Evolutionary conservation across 2,329 filamentous ascomycete species (phyloP).

Genomic region (Diaporthe sp.): DNA sequence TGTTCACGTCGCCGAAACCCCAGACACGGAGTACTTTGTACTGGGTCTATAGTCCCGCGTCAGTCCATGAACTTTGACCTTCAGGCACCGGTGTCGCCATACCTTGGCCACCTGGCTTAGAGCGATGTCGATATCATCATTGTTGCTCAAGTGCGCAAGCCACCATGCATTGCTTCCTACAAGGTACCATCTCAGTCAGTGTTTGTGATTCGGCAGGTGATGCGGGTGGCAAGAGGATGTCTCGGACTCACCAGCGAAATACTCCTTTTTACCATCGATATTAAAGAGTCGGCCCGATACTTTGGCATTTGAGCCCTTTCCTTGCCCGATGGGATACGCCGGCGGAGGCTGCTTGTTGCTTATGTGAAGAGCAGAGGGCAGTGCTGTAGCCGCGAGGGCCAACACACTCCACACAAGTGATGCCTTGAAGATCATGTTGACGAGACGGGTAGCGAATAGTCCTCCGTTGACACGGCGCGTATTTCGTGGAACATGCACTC

Average conservation of each 20-base stretch:
- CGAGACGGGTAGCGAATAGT: background rate
- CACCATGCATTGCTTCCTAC: slow-evolving; percentile 38
- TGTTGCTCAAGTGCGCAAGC: slow-evolving; percentile 54
- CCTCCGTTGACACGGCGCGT: background rate
- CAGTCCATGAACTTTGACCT: background rate
- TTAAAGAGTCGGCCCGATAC: slow-evolving; percentile 35
- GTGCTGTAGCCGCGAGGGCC: background rate
- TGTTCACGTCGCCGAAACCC: slow-evolving; percentile 73
- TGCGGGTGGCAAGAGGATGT: background rate
- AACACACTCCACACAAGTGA: slow-evolving; percentile 9
- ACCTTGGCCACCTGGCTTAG: slow-evolving; percentile 39
- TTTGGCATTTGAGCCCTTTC: slow-evolving; percentile 24
- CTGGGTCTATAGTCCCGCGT: slow-evolving; percentile 57
- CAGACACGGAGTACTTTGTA: slow-evolving; percentile 71
- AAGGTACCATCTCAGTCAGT: too few species aligned
- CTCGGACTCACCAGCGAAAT: slow-evolving; percentile 31
- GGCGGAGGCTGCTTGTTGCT: slow-evolving; percentile 28
- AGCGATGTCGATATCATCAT: slow-evolving; percentile 65
- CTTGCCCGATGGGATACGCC: slow-evolving; percentile 32
- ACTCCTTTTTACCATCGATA: slow-evolving; percentile 27
- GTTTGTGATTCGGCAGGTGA: background rate
- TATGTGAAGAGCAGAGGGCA: slow-evolving; percentile 29
- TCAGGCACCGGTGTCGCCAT: background rate
- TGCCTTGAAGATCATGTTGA: slow-evolving; percentile 27
- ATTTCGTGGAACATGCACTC: background rate